These are phyloP conservation scores for Venturia effusa DNA, from an alignment of 2,329 filamentous ascomycete species.

Conservation along the genomic window DNA sequence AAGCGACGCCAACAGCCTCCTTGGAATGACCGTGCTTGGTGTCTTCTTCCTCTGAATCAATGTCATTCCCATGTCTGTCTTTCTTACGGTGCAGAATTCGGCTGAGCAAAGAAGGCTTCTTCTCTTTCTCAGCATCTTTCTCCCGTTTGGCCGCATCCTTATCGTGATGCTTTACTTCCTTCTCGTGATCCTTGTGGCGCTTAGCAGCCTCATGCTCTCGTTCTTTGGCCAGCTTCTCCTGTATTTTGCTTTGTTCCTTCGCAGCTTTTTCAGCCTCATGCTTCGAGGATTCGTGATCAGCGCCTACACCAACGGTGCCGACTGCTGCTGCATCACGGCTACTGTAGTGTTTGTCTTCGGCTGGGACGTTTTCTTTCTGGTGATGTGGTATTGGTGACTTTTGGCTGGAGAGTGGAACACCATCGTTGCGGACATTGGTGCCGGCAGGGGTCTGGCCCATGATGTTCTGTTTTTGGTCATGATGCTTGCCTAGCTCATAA, in stretches of 20 bases:
- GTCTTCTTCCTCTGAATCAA: conserved; percentile 4
- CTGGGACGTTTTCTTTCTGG: not conserved
- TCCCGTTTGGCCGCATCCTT: conserved; percentile 18
- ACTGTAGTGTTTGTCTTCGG: conserved; percentile 5
- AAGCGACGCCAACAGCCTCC: conserved; percentile 17
- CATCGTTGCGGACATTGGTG: not conserved
- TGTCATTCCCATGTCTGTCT: conserved; percentile 20
- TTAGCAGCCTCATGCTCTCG: conserved; percentile 18
- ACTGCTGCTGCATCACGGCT: not conserved
- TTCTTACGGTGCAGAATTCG: conserved; percentile 32
- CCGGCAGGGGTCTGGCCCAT: not conserved
- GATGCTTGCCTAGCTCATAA: conserved; percentile 13
- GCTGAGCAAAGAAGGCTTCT: conserved; percentile 27
- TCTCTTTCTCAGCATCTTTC: conserved; percentile 20
- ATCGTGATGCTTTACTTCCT: conserved; percentile 18
- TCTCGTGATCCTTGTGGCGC: conserved; percentile 18
- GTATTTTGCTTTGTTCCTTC: conserved; percentile 17
- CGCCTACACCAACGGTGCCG: conserved; percentile 19
- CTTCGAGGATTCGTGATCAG: conserved; percentile 19
- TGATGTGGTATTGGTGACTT: not conserved
- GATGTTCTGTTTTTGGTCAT: not conserved
- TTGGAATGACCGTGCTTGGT: conserved; percentile 17
- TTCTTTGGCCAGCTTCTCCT: conserved; percentile 20
- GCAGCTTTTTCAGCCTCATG: conserved; percentile 18
- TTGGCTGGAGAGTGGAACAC: not conserved